Conservation (phyloP, 768 basidiomycete species). For the Clavulina sp. region DNA sequence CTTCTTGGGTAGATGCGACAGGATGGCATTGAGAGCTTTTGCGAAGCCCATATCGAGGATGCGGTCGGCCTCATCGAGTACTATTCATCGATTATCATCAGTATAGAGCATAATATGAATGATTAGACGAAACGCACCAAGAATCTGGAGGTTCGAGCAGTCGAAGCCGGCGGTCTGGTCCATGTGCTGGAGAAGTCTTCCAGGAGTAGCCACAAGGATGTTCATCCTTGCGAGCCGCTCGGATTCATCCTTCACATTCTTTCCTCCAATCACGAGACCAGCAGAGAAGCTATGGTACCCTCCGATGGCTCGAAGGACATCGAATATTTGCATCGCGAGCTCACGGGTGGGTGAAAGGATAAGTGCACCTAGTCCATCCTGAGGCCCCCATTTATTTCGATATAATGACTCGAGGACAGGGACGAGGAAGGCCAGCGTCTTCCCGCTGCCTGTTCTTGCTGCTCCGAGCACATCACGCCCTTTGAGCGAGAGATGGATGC, state of each 20-base stretch:
- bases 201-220: slow-evolving; percentile 95
- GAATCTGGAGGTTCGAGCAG: slow-evolving; percentile 72
- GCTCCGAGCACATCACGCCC: slow-evolving; percentile 52
- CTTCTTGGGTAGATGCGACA: slow-evolving; percentile 77
- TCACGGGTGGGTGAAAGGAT: slow-evolving; percentile 91
- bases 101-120: neutral
- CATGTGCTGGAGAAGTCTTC: slow-evolving; percentile 89
- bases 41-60: slow-evolving; percentile 95
- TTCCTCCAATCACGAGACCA: slow-evolving; percentile 90
- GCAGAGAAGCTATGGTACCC: slow-evolving; percentile 85
- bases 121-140: slow-evolving; percentile 36
- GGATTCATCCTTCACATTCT: slow-evolving; percentile 81
- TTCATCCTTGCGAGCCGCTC: slow-evolving; percentile 88
- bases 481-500: slow-evolving; percentile 42
- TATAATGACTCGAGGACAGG: slow-evolving; percentile 49
- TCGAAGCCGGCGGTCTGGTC: slow-evolving; percentile 96
- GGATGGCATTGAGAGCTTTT: slow-evolving; percentile 70
- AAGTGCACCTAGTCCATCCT: slow-evolving; percentile 68
- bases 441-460: slow-evolving; percentile 54
- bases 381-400: slow-evolving; percentile 50
- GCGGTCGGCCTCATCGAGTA: slow-evolving; percentile 92
- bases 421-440: slow-evolving; percentile 56
- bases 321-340: slow-evolving; percentile 93
- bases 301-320: slow-evolving; percentile 85
- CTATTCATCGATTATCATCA: slow-evolving; percentile 24